Evolutionary conservation across 768 basidiomycete genomes (phyloP).

Genomic region (Tulasnella sp.): DNA sequence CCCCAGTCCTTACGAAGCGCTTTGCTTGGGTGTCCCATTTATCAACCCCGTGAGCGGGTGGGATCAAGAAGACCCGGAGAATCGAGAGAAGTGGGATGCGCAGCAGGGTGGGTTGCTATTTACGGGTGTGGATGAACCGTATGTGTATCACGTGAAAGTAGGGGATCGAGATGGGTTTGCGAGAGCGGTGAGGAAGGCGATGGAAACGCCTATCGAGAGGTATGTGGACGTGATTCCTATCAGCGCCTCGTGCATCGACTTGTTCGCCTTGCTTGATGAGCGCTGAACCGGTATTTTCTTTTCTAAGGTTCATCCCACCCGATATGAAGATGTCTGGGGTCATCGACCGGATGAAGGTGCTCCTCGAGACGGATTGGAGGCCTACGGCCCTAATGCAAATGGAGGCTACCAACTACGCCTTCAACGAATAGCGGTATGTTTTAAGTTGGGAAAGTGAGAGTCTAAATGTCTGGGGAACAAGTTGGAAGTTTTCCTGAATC

Average conservation of each 20-base stretch:
- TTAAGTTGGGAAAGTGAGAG: not conserved
- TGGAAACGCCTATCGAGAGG: slow-evolving; percentile 28
- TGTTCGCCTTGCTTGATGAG: not conserved
- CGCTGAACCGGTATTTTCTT: not conserved
- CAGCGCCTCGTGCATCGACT: not conserved
- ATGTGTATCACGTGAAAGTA: slow-evolving; percentile 33
- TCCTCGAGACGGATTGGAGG: slow-evolving; percentile 9
- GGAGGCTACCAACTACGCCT: not conserved
- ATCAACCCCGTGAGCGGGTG: slow-evolving; percentile 34
- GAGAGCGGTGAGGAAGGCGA: slow-evolving; percentile 28
- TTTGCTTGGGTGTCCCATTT: slow-evolving; percentile 34
- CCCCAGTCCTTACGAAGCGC: slow-evolving; percentile 29
- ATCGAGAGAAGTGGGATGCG: slow-evolving; percentile 32
- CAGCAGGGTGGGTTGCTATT: slow-evolving; percentile 32
- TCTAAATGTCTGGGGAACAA: not conserved
- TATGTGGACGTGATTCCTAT: not conserved
- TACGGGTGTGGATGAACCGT: slow-evolving; percentile 29
- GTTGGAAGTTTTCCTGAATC: not conserved
- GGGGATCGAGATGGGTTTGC: slow-evolving; percentile 29
- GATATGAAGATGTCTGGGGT: slow-evolving; percentile 15
- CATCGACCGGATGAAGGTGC: not conserved
- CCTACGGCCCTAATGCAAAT: not conserved
- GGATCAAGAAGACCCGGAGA: slow-evolving; percentile 31
- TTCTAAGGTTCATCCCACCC: slow-evolving; percentile 4
- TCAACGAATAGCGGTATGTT: not conserved